Base-by-base conservation (phyloP, 2,329 filamentous ascomycete genomes). In the Exophiala sideris region DNA sequence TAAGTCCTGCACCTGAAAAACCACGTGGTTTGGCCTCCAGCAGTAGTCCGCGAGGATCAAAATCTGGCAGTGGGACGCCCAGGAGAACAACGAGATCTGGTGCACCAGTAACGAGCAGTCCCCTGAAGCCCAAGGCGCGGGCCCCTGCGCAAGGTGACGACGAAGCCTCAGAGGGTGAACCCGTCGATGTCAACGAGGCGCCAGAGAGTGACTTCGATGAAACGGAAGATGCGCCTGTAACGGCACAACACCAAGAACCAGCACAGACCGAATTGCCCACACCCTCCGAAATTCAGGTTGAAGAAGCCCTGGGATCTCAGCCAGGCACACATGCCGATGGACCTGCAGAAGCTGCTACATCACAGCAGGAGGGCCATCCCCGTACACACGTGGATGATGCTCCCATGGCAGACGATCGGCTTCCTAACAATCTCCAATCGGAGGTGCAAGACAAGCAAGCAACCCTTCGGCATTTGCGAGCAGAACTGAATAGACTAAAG, bases 11-110 rank as follows among this genome's bases (percentile, higher is more conserved):
- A 18, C 62, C 59, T 5, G 59, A 61, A 6, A 54, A 50, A 35
- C 63, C 63, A 12, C 55, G 62, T 50, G 63, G 63, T 14, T 24
- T 64, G 20, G 50, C 58, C 11, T 56, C 50, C 9, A 61, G 60
- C 36, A 65, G 63, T 48, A 64, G 62, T 38, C 58, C 60, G 2
- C 48, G 58, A 41, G 38, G 46, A 11, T 61, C 60, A 12, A 52
- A 50, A 18, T 51, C 47, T 40, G 57, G 58, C 12, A 56, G 59
- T 42, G 57, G 60, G 10, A 59, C 55, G 18, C n/a, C 16, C n/a
- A 53, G 61, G 39, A 42, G 47, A 33, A 49, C 52, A 40, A 44
- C 38, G 36, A 36, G 44, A 44, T 39, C 48, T 16, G 29, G 32
- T 21, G 45, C 48, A 1, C 40, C 42, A 12, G 32, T 56, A 12